Base-by-base conservation (phyloP, 2,329 filamentous ascomycete genomes). In the Alternaria consortialis region DNA sequence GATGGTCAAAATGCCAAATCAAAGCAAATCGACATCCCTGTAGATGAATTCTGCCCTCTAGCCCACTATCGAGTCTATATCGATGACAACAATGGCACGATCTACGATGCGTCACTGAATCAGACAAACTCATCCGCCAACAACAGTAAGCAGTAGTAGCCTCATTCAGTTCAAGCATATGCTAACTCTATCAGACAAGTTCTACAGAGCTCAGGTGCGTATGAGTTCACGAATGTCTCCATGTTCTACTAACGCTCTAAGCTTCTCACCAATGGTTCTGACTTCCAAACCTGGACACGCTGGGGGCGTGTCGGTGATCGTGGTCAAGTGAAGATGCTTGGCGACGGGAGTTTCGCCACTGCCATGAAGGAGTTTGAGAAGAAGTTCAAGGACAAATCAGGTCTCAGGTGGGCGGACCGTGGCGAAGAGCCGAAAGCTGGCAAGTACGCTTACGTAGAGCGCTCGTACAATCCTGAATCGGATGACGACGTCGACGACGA, bases 381-480 rank as follows among this genome's bases (percentile, higher is more conserved):
- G 62, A 88, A 87, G 65, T 88, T 88, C 79, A 86, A 82, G 62
- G 83, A 83, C 58, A 87, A 88, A 67, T 81, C 84, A 4, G 85
- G 85, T 8, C 76, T 84, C 11, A 76, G 66, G 3, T 87, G 85
- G 85, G 77, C 76, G 6, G 73, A 87, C 53, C 80, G 86, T 5
- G 78, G 77, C 2, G 78, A 84, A 0, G 77, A 84, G 2, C 88
- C 91, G 0, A 90, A 87, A 69, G 79, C 79, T 12, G 78, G 84
- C 1, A 88, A 91, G 73, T 97, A 97, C 72, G 90, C 90, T 3
- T 97, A 93, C 74, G 84, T 97, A 11, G 92, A 96, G 79, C 86
- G 86, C 42, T 91, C 86, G 72, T 97, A 96, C 73, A 87, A 90
- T 50, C 85, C 87, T 0, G 90, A 92, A 59, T 87, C 84, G 1